A percentile compares a stretch with the other conserved stretches of the same genome.
Conservation (phyloP, 768 basidiomycete species). For the Pisolithus microcarpus region DNA sequence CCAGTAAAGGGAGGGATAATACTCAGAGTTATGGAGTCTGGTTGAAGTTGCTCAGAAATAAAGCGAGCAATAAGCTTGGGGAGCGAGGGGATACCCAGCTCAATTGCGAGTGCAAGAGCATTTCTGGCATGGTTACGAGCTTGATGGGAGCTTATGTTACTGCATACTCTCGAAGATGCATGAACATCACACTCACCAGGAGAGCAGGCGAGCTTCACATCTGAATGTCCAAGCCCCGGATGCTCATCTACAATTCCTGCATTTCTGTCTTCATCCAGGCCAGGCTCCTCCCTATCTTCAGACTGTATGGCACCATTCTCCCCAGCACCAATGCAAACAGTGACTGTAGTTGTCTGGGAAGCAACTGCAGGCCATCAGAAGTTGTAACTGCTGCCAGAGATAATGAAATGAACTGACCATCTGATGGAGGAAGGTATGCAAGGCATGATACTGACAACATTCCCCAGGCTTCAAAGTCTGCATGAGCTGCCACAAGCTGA, state of each 20-base stretch:
- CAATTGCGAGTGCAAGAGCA: not conserved
- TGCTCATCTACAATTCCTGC: not conserved
- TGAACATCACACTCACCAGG: not conserved
- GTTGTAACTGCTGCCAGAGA: no score
- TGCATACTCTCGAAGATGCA: not conserved
- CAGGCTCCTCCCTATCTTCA: not conserved
- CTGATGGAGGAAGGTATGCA: no score
- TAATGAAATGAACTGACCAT: no score
- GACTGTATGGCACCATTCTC: no score
- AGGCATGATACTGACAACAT: slow-evolving; percentile 10
- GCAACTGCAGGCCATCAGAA: not conserved
- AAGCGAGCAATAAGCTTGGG: not conserved
- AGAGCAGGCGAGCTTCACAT: not conserved
- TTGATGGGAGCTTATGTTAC: not conserved
- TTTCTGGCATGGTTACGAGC: no score
- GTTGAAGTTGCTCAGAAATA: not conserved
- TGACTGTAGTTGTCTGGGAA: no score
- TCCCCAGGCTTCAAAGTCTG: slow-evolving; percentile 11
- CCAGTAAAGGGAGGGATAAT: not conserved
- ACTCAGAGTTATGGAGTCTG: no score
- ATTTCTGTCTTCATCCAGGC: not conserved
- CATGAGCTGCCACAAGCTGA: slow-evolving; percentile 5
- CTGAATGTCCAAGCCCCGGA: not conserved
- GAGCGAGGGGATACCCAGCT: not conserved
- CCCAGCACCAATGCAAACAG: no score